Conservation (phyloP, 805 yeast genomes). For the Pichia kluyveri region DNA sequence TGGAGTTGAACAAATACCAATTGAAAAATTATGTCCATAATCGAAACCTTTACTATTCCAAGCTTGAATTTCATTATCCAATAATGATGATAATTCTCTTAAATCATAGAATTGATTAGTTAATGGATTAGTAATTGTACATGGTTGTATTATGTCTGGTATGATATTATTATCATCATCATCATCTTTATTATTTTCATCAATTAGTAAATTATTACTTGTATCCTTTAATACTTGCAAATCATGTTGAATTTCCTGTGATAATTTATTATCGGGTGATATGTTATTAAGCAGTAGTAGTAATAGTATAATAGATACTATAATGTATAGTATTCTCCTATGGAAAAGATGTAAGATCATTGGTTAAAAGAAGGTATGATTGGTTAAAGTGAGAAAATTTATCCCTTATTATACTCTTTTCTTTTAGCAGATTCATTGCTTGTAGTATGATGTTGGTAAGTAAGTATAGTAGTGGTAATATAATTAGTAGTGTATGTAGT, state of each 20-base stretch:
- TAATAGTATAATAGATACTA: too few species aligned
- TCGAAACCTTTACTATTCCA: constrained; percentile 71
- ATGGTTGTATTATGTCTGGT: constrained; percentile 24
- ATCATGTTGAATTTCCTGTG: constrained; percentile 1
- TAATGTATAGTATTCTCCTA: not conserved
- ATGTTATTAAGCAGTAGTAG: not conserved
- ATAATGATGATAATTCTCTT: constrained; percentile 28
- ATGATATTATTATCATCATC: too few species aligned
- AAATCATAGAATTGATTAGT: constrained; percentile 40
- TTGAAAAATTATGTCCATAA: constrained; percentile 60
- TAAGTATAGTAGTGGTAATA: too few species aligned
- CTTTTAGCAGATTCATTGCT: too few species aligned
- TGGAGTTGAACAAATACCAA: constrained; percentile 63
- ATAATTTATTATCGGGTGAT: not conserved
- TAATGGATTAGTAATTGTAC: constrained; percentile 34
- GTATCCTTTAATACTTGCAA: not conserved
- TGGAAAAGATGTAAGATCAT: not conserved
- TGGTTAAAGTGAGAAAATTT: too few species aligned
- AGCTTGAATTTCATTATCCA: constrained; percentile 29
- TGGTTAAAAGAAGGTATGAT: too few species aligned
- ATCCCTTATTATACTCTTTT: too few species aligned
- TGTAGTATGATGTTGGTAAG: too few species aligned
- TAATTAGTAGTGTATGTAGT: too few species aligned
- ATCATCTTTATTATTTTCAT: not conserved
- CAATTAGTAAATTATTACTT: not conserved